Conservation (phyloP, 164 flowering plant genomes). For the Annona cherimola region DNA sequence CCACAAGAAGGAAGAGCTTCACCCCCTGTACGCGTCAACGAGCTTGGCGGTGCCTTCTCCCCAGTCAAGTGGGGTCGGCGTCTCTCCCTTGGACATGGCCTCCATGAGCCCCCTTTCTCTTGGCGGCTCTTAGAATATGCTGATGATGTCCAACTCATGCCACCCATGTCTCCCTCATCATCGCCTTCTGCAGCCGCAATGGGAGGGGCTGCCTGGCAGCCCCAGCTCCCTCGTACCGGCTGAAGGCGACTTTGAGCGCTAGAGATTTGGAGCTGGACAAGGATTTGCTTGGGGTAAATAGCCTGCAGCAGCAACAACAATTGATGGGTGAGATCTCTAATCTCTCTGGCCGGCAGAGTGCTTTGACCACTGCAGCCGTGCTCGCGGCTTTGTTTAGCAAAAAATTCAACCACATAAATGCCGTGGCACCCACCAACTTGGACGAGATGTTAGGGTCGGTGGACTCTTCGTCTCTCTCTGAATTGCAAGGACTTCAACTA, state of each 20-base stretch:
- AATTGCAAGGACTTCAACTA: too few relatives aligned
- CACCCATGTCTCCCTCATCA: slow-evolving; percentile 26
- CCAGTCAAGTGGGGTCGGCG: slow-evolving; percentile 19
- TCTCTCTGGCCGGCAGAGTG: slow-evolving; percentile 27
- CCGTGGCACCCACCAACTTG: slow-evolving; percentile 56
- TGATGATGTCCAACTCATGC: slow-evolving; percentile 53
- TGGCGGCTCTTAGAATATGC: slow-evolving; percentile 49
- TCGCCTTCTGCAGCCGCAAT: slow-evolving; percentile 7
- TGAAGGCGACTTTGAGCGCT: slow-evolving; percentile 60
- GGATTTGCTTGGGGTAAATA: slow-evolving; percentile 58
- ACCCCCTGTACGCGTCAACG: slow-evolving; percentile 49
- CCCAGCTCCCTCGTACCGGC: slow-evolving; percentile 72
- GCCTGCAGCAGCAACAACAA: slow-evolving; percentile 40
- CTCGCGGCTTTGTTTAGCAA: slow-evolving; percentile 16
- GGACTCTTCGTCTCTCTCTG: slow-evolving; percentile 45
- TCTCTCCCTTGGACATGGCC: slow-evolving; percentile 15
- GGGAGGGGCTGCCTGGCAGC: slow-evolving; percentile 38
- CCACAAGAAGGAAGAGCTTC: slow-evolving; percentile 50
- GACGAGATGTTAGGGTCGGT: slow-evolving; percentile 58
- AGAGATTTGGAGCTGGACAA: slow-evolving; percentile 66
- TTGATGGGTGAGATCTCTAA: slow-evolving; percentile 49
- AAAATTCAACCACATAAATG: slow-evolving; percentile 33
- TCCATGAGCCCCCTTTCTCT: slow-evolving; percentile 5
- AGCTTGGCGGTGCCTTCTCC: slow-evolving; percentile 57
- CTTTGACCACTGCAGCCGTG: slow-evolving; percentile 17